Evolutionary conservation across 1,284 basidiomycete genomes (phyloP).

Genomic region (Cryptococcus amylolentus): DNA sequence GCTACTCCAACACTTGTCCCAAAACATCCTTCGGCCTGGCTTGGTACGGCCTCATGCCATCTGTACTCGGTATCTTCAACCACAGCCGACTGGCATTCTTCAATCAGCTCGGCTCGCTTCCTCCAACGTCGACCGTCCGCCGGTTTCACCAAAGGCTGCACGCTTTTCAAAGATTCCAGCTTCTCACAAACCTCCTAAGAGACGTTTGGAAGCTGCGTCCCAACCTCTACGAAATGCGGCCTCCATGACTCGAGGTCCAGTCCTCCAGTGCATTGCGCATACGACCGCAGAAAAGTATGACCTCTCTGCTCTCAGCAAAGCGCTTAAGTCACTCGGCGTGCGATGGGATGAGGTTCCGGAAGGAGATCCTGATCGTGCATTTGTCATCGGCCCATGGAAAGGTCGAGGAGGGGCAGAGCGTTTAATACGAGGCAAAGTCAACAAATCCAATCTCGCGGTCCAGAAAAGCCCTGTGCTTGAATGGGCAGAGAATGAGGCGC

Average conservation of each 20-base stretch:
- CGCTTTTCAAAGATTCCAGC: slow-evolving; percentile 12
- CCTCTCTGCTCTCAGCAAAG: slow-evolving; percentile 33
- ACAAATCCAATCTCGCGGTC: slow-evolving; percentile 11
- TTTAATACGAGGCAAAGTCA: slow-evolving; percentile 37
- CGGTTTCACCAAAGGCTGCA: not conserved
- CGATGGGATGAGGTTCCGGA: slow-evolving; percentile 48
- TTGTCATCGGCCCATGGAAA: slow-evolving; percentile 49
- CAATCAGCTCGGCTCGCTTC: too few species aligned
- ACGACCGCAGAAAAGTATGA: slow-evolving; percentile 49
- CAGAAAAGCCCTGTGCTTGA: slow-evolving; percentile 13
- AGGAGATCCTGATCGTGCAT: slow-evolving; percentile 42
- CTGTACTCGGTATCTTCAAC: too few species aligned
- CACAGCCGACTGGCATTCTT: too few species aligned
- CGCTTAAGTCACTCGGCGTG: slow-evolving; percentile 36
- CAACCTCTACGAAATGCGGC: slow-evolving; percentile 45
- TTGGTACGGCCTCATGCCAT: too few species aligned
- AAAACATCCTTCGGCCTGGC: not conserved
- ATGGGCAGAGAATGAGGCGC: slow-evolving; percentile 51
- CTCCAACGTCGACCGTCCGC: too few species aligned
- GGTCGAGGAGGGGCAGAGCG: slow-evolving; percentile 43
- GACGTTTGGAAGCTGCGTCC: slow-evolving; percentile 48
- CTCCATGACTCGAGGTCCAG: slow-evolving; percentile 45
- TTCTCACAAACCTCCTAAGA: slow-evolving; percentile 47
- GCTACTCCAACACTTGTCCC: too few species aligned
- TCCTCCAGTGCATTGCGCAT: slow-evolving; percentile 49